A percentile compares a stretch with the other conserved stretches of the same genome.
phyloP scores from a whole-genome alignment of 768 basidiomycete genomes.

The Infundibulicybe gibba region DNA sequence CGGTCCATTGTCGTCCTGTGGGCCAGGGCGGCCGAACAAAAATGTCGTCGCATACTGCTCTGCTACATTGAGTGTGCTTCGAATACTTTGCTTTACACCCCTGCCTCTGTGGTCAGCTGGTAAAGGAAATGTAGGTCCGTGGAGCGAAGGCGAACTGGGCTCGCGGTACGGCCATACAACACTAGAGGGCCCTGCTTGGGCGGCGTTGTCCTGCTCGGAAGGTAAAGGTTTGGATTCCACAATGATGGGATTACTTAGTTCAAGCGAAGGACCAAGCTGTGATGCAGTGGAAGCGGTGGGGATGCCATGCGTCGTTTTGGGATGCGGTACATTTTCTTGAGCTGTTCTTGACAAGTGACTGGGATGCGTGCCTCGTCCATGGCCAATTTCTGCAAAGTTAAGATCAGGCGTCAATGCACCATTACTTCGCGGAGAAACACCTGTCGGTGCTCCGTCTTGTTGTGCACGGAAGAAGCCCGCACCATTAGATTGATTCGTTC shows the following conservation, averaged over 20 bases:
- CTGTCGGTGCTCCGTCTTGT: conserved; percentile 31
- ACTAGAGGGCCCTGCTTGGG: background rate
- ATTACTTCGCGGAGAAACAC: conserved; percentile 36
- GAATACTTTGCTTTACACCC: conserved; percentile 60
- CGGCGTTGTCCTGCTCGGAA: background rate
- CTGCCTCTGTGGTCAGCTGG: conserved; percentile 47
- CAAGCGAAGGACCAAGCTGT: background rate
- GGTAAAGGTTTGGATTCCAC: background rate
- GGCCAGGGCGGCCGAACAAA: conserved; percentile 54
- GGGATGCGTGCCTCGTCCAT: conserved; percentile 52
- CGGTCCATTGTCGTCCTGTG: conserved; percentile 10
- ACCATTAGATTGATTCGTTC: conserved; percentile 51
- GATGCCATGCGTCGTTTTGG: background rate
- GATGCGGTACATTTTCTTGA: conserved; percentile 2
- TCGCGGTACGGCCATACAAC: conserved; percentile 41
- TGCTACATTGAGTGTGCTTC: conserved; percentile 66
- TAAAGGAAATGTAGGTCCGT: conserved; percentile 20
- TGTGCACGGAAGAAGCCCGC: conserved; percentile 59
- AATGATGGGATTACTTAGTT: background rate
- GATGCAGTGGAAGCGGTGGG: conserved; percentile 1
- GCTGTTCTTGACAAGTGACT: conserved; percentile 6
- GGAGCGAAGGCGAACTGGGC: conserved; percentile 24
- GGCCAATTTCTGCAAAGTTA: conserved; percentile 73
- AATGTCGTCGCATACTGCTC: conserved; percentile 67
- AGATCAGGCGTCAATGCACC: conserved; percentile 71